phyloP scores from a whole-genome alignment of 2,329 filamentous ascomycete genomes.

The Triangularia verruculosa region DNA sequence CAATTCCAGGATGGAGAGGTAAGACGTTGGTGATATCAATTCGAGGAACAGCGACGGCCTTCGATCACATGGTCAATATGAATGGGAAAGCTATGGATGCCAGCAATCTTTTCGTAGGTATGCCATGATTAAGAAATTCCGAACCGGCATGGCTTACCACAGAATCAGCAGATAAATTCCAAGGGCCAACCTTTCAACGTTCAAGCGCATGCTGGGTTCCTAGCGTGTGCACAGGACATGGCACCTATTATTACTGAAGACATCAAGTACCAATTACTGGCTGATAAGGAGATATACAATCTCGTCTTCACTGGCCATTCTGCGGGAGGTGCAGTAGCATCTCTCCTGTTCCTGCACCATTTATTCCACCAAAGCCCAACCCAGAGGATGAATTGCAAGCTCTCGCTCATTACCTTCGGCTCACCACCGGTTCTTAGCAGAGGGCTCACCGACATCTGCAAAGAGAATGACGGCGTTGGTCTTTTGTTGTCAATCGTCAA shows the following conservation, averaged over 20 bases:
- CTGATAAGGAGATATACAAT: conserved; percentile 7
- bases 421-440: neutral
- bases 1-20: conserved; percentile 7
- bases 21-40: conserved; percentile 11
- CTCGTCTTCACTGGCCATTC: conserved; percentile 14
- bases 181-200: neutral
- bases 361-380: neutral
- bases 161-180: neutral
- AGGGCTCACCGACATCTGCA: neutral
- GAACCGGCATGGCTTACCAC: neutral
- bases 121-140: no score
- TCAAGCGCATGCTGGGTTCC: conserved; percentile 9
- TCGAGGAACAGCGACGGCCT: conserved; percentile 5
- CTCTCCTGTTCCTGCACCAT: conserved; percentile 12
- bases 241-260: neutral
- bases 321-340: conserved; percentile 11
- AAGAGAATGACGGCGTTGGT: neutral
- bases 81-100: conserved; percentile 9
- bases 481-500: conserved; percentile 3
- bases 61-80: conserved; percentile 16
- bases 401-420: conserved; percentile 11
- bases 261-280: neutral
- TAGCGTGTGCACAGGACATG: conserved; percentile 7
- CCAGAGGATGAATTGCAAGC: neutral
- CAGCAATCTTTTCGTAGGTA: conserved; percentile 5